Percentiles rank a stretch among this genome's conserved stretches.
Conservation (phyloP, 164 flowering plant genomes). For the Piper betle region DNA sequence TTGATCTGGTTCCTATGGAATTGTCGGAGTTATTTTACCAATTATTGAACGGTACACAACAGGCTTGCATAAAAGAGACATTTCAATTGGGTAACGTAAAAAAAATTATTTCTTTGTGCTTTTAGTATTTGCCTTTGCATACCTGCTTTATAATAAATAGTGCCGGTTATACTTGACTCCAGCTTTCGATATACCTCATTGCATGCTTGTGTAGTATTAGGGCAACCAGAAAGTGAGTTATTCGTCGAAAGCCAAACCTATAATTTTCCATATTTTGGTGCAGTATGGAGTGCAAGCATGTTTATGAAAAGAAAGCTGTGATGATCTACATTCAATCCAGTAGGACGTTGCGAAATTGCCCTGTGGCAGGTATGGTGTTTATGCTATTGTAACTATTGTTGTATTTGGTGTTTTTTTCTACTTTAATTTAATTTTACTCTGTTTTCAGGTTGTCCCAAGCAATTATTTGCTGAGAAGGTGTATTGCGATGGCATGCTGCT, state of each 20-base stretch:
- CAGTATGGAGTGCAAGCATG: slow-evolving; percentile 86
- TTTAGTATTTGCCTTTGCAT: too few relatives aligned
- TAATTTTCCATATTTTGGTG: slow-evolving; percentile 2
- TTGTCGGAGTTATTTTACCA: too few relatives aligned
- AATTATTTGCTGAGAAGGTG: slow-evolving; percentile 34
- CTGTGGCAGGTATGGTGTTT: slow-evolving; percentile 53
- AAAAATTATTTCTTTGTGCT: too few relatives aligned
- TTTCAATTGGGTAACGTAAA: too few relatives aligned
- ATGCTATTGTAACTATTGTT: not conserved
- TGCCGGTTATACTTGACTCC: too few relatives aligned
- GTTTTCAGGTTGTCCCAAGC: slow-evolving; percentile 57
- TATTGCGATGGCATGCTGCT: slow-evolving; percentile 51
- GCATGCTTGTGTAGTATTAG: not conserved
- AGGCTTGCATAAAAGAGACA: too few relatives aligned
- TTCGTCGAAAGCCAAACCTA: too few relatives aligned
- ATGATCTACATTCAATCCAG: slow-evolving; percentile 36
- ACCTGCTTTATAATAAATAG: too few relatives aligned
- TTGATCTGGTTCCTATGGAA: too few relatives aligned
- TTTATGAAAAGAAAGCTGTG: slow-evolving; percentile 68
- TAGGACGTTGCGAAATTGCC: slow-evolving; percentile 28
- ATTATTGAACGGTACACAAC: too few relatives aligned
- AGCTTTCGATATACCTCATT: too few relatives aligned
- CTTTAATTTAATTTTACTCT: slow-evolving; percentile 1
- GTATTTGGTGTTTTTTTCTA: not conserved
- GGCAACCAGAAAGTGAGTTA: too few relatives aligned